These are phyloP conservation scores for Diaporthe citrichinensis DNA, from an alignment of 2,329 filamentous ascomycete genomes.

Conservation along the genomic window DNA sequence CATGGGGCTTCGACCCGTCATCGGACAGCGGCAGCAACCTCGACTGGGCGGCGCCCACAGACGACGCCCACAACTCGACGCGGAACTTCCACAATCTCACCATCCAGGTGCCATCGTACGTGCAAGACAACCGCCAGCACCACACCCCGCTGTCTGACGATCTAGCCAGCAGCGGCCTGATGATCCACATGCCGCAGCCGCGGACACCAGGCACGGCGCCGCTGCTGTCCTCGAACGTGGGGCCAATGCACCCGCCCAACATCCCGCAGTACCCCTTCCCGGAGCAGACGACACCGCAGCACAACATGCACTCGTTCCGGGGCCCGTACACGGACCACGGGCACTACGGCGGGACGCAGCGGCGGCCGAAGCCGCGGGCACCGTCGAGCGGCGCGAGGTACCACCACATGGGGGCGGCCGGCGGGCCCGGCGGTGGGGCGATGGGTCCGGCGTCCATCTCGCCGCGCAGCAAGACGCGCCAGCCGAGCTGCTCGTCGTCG, in stretches of 20 bases:
- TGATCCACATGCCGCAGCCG: conserved; percentile 69
- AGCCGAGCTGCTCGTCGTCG: conserved; percentile 44
- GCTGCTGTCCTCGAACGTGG: conserved; percentile 53
- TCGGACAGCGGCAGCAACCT: conserved; percentile 37
- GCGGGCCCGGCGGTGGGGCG: conserved; percentile 48
- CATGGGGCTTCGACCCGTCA: conserved; percentile 37
- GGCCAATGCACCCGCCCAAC: conserved; percentile 48
- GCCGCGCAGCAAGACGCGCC: conserved; percentile 62
- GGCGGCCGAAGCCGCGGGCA: conserved; percentile 64
- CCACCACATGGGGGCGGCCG: conserved; percentile 48
- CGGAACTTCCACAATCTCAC: conserved; percentile 41
- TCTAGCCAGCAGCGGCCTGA: conserved; percentile 57
- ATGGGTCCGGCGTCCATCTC: conserved; percentile 51
- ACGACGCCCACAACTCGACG: not conserved
- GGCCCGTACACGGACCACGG: conserved; percentile 32
- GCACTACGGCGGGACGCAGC: conserved; percentile 46
- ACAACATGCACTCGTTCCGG: conserved; percentile 36
- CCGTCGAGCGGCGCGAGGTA: conserved; percentile 69
- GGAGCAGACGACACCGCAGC: conserved; percentile 39
- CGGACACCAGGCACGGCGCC: conserved; percentile 53
- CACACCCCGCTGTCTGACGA: conserved; percentile 42
- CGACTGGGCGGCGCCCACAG: conserved; percentile 30
- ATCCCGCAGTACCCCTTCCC: conserved; percentile 36
- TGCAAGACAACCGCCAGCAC: conserved; percentile 34
- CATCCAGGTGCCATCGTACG: conserved; percentile 41